Evolutionary conservation across 2,329 filamentous ascomycete species (phyloP).

Genomic region (Fusarium liriodendri): DNA sequence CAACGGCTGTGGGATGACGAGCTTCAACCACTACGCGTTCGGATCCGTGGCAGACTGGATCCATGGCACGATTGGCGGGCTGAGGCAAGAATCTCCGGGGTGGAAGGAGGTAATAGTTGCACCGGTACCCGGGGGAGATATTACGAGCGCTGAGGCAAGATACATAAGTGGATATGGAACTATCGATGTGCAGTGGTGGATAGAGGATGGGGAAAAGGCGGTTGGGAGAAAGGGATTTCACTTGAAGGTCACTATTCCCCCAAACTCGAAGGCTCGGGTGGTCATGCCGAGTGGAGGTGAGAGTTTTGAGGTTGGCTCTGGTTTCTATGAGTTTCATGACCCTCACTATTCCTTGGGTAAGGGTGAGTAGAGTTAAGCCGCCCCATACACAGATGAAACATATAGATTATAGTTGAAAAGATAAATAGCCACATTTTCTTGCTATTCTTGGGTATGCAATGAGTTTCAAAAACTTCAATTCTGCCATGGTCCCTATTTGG

Average conservation of each 20-base stretch:
- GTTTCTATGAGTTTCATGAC: background rate
- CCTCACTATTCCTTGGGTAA: background rate
- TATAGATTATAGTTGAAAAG: too few species aligned
- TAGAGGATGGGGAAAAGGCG: background rate
- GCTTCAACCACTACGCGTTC: conserved; percentile 50
- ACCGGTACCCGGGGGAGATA: conserved; percentile 48
- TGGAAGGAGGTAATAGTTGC: conserved; percentile 53
- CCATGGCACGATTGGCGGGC: conserved; percentile 57
- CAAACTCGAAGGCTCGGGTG: background rate
- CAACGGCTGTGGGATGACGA: conserved; percentile 57
- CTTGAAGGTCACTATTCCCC: background rate
- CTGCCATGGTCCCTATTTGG: too few species aligned
- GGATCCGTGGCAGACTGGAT: conserved; percentile 61
- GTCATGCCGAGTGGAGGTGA: background rate
- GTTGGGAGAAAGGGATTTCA: background rate
- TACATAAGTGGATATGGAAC: background rate
- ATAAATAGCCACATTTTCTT: too few species aligned
- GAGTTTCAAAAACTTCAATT: too few species aligned
- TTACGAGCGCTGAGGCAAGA: background rate
- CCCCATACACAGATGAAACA: too few species aligned
- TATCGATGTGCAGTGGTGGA: background rate
- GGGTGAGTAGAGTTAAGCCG: background rate
- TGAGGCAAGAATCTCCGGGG: conserved; percentile 46
- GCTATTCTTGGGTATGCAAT: too few species aligned
- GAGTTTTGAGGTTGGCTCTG: background rate